A percentile compares a stretch with the other conserved stretches of the same genome.
phyloP scores from a whole-genome alignment of 306 rosid species.

The Oxytropis ochrocephala region DNA sequence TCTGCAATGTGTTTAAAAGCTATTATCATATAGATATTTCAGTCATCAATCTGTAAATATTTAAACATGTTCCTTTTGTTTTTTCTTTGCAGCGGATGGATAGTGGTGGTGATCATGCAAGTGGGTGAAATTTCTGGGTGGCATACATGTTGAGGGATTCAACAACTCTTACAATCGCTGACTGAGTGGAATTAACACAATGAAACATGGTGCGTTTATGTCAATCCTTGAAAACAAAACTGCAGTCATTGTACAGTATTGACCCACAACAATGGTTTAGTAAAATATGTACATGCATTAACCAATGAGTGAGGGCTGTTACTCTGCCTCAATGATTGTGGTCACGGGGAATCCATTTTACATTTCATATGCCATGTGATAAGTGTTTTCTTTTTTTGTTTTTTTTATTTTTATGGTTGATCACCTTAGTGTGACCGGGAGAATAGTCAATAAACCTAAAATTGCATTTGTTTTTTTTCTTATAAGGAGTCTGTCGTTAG shows the following conservation, averaged over 20 bases:
- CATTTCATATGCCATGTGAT: slow-evolving; percentile 1
- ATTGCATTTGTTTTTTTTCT: too few species aligned
- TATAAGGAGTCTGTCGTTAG: too few species aligned
- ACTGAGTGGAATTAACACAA: background rate
- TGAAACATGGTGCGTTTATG: background rate
- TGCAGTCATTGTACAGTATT: background rate
- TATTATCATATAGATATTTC: slow-evolving; percentile 1
- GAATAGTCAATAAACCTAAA: too few species aligned
- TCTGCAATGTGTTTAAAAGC: background rate
- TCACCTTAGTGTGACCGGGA: background rate
- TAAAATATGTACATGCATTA: background rate
- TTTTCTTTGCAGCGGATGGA: slow-evolving; percentile 51
- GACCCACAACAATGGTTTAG: background rate
- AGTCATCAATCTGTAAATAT: background rate
- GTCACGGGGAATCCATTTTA: background rate
- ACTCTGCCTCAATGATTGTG: background rate
- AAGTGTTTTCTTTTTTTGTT: too few species aligned
- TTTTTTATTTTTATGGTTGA: background rate
- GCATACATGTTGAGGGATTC: background rate
- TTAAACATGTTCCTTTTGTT: slow-evolving; percentile 6
- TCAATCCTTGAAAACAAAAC: background rate
- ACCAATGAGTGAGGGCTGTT: background rate
- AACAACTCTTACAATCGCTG: background rate
- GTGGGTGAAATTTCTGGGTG: slow-evolving; percentile 16
- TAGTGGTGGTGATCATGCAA: background rate